Base-by-base conservation (phyloP, 2,329 filamentous ascomycete species). In the Onygena corvina region DNA sequence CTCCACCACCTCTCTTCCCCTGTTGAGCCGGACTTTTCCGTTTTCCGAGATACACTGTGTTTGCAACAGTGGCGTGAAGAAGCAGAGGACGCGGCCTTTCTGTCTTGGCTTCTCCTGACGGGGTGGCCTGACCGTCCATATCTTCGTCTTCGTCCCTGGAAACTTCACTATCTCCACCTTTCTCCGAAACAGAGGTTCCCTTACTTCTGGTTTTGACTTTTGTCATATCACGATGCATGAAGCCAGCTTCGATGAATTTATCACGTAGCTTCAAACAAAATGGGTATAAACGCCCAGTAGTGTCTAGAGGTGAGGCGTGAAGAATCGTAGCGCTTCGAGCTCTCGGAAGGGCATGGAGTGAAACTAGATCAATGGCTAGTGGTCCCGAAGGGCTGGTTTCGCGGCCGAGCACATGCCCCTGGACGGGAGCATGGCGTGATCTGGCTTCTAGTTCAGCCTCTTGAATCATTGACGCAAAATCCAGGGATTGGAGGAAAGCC, bases 61-160 rank as follows among this genome's bases (percentile, higher is more conserved):
- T 94, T 46, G 92, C 67, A 3, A 95, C 69, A 0, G 90, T 95
- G 14, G 86, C 87, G 61, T 95, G 90, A 47, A 95, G 67, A 16
- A 85, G 74, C 53, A 95, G 64, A 4, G 79, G 76, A 49, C 86
- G 70, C 9, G 69, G 46, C 8, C 31, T 42, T 7, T 7, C 11
- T 8, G 21, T 21, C 21, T n/a, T 11, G n/a, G n/a, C n/a, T n/a
- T n/a, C n/a, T n/a, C n/a, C n/a, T n/a, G n/a, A n/a, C n/a, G n/a
- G n/a, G n/a, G n/a, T n/a, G n/a, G n/a, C n/a, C n/a, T n/a, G n/a
- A n/a, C n/a, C n/a, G n/a, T n/a, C n/a, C n/a, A n/a, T n/a, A n/a
- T n/a, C n/a, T n/a, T n/a, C n/a, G n/a, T n/a, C n/a, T n/a, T n/a
- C 20, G 14, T 27, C 14, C 18, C 9, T 33, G n/a, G 42, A 46